A percentile compares a stretch with the other conserved stretches of the same genome.
Evolutionary conservation across 2,329 filamentous ascomycete genomes (phyloP).

Genomic region (Ophiostoma ips): DNA sequence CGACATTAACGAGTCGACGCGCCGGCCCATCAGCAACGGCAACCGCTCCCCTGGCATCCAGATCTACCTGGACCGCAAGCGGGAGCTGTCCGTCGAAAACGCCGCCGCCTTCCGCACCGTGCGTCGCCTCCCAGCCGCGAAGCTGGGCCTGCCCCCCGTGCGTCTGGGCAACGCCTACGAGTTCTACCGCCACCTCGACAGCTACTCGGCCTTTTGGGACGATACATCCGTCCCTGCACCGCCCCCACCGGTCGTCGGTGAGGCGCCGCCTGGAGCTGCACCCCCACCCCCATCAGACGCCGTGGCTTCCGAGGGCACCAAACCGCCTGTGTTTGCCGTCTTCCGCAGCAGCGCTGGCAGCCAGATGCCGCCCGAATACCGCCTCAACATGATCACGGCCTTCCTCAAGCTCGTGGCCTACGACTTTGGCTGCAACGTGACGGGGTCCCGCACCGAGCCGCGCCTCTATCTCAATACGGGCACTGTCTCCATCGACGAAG

Average conservation of each 20-base stretch:
- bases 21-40: slow-evolving; percentile 36
- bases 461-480: slow-evolving; percentile 35
- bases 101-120: slow-evolving; percentile 47
- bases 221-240: slow-evolving; percentile 32
- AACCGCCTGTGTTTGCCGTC: neutral
- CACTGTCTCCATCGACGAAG: neutral
- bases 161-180: slow-evolving; percentile 51
- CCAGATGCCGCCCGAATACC: slow-evolving; percentile 44
- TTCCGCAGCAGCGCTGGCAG: slow-evolving; percentile 36
- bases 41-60: slow-evolving; percentile 42
- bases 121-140: slow-evolving; percentile 36
- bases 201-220: slow-evolving; percentile 46
- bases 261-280: too few species aligned
- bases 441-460: slow-evolving; percentile 42
- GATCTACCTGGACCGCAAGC: slow-evolving; percentile 43
- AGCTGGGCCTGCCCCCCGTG: slow-evolving; percentile 37
- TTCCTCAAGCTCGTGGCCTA: slow-evolving; percentile 53
- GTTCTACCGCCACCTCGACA: slow-evolving; percentile 49
- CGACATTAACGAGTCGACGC: slow-evolving; percentile 33
- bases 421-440: slow-evolving; percentile 50
- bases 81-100: slow-evolving; percentile 42
- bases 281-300: neutral
- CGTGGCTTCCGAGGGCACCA: too few species aligned
- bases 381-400: slow-evolving; percentile 41
- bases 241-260: slow-evolving; percentile 17